phyloP scores from a whole-genome alignment of 2,329 filamentous ascomycete genomes.

The Talaromyces sp. region DNA sequence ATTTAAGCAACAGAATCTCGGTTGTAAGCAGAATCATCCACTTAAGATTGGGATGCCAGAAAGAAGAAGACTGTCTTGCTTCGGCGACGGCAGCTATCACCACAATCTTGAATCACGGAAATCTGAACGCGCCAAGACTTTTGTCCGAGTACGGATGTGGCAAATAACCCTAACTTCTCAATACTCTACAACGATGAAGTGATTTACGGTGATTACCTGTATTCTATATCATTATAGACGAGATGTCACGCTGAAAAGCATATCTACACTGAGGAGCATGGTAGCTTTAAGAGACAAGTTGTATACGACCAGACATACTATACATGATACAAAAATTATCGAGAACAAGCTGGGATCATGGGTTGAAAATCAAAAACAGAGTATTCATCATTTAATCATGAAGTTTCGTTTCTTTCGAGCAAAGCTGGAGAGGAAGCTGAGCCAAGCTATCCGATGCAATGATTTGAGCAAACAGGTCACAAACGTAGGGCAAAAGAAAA shows the following conservation, averaged over 20 bases:
- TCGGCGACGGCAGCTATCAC: background rate
- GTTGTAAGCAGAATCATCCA: no score
- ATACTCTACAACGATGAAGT: background rate
- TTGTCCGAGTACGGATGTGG: background rate
- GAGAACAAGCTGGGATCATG: background rate
- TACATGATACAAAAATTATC: slow-evolving; percentile 12
- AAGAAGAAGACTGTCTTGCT: background rate
- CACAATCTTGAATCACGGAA: background rate
- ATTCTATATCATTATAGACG: background rate
- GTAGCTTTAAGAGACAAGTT: background rate
- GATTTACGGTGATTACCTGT: background rate
- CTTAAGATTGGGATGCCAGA: background rate
- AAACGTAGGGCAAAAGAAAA: background rate
- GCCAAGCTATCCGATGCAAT: slow-evolving; percentile 16
- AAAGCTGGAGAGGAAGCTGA: background rate
- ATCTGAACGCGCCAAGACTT: slow-evolving; percentile 11
- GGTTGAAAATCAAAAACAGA: slow-evolving; percentile 1
- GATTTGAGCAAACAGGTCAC: slow-evolving; percentile 5
- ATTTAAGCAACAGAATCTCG: no score
- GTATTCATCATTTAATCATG: slow-evolving; percentile 15
- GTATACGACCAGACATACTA: slow-evolving; percentile 12
- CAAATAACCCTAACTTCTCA: slow-evolving; percentile 10
- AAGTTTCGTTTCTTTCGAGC: slow-evolving; percentile 17
- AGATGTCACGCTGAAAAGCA: background rate
- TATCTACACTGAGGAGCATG: background rate